Evolutionary conservation across 768 basidiomycete genomes (phyloP).

Genomic region (Leucocoprinus sp.): DNA sequence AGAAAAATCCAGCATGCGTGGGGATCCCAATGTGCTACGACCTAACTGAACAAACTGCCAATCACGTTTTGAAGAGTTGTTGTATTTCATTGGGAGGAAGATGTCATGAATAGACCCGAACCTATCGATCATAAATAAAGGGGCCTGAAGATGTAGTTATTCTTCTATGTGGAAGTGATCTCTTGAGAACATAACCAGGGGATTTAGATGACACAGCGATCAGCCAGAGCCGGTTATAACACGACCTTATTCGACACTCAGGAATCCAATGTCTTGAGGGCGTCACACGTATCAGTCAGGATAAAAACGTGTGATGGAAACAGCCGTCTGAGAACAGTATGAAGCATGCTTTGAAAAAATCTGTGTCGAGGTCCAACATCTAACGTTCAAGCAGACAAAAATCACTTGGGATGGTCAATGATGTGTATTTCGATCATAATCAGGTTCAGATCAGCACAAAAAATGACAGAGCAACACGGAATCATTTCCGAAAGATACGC

Average conservation of each 20-base stretch:
- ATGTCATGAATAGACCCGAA: background rate
- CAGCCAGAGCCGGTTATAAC: background rate
- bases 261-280: background rate
- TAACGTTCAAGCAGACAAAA: too few species aligned
- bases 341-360: too few species aligned
- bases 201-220: too few species aligned
- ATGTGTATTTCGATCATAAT: too few species aligned
- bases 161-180: conserved; percentile 1
- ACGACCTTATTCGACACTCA: background rate
- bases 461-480: too few species aligned
- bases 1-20: background rate
- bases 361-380: too few species aligned
- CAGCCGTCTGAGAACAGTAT: too few species aligned
- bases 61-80: background rate
- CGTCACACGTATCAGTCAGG: background rate
- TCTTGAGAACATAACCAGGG: background rate
- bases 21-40: background rate
- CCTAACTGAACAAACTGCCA: background rate
- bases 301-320: background rate
- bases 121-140: background rate
- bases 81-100: background rate
- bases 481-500: too few species aligned
- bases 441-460: too few species aligned
- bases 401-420: too few species aligned
- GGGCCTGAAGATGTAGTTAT: background rate